Evolutionary conservation across 306 rosid genomes (phyloP).

Genomic region (Comarum palustre): DNA sequence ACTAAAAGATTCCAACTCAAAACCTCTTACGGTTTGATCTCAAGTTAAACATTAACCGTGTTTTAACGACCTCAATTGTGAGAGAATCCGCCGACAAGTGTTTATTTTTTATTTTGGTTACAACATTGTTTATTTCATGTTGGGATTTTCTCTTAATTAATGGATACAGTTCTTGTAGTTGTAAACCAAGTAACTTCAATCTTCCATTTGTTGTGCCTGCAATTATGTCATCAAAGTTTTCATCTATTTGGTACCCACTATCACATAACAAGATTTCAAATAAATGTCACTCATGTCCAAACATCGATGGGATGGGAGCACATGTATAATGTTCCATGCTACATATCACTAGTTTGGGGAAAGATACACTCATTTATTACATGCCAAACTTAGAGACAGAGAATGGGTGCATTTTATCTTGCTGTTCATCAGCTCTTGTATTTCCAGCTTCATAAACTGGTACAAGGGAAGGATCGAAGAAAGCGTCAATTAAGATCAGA

Average conservation of each 20-base stretch:
- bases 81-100: background rate
- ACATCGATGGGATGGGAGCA: slow-evolving; percentile 19
- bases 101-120: too few relatives aligned
- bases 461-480: background rate
- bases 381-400: background rate
- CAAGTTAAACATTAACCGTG: background rate
- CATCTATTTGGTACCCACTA: slow-evolving; percentile 8
- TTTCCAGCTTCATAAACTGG: background rate
- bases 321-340: slow-evolving; percentile 16
- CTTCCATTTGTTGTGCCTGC: slow-evolving; percentile 5
- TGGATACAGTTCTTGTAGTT: background rate
- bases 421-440: background rate
- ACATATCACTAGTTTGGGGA: background rate
- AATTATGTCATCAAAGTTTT: slow-evolving; percentile 4
- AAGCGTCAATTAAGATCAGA: background rate
- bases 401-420: background rate
- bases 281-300: slow-evolving; percentile 22
- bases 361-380: slow-evolving; percentile 5
- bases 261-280: slow-evolving; percentile 7
- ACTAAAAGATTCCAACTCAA: background rate
- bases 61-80: background rate
- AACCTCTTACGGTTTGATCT: background rate
- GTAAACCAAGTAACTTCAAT: background rate
- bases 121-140: background rate
- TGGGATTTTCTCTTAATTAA: background rate